Base-by-base conservation (phyloP, 345 rosid genomes). In the Eucalyptus marginata region DNA sequence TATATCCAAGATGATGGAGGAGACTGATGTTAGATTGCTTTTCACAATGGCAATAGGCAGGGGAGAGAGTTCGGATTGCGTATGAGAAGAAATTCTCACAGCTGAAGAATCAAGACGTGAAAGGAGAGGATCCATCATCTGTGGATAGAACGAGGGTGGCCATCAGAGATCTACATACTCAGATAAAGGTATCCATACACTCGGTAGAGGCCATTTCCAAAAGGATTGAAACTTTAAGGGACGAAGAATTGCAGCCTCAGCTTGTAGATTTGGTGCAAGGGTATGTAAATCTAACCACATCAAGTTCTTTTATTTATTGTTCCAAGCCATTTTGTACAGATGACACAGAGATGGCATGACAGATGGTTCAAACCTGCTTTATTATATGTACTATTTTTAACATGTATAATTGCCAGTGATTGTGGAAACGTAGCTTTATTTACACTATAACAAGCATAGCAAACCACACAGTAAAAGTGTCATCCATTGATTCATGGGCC, bases 231-330 rank as follows among this genome's bases (percentile, higher is more conserved):
- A 92, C 97, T 86, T 92, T 97, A 50, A 92, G 99, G 87, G 99
- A 97, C 83, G 99, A 97, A 89, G 99, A 97, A 94, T 91, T 97
- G 94, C 96, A 95, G 90, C 98, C 99, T 76, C 99, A 97, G 91
- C 97, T 97, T 90, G 87, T 95, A 68, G 98, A 97, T 87, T 91
- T 97, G 88, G 89, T 94, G 87, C 98, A 96, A 93, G 98, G 99
- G 99, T 97, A 96, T 87, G 94, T 40, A 40, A 8, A 51, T 59
- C 56, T 36, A 58, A 33, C 43, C 62, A 5, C 52, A 33, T 76
- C 14, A 43, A 76, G 84, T 47, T 76, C 84, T 76, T 76, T 22
- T 76, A 11, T 40, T 76, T 76, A 76, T 76, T 7, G 8, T 36
- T 76, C 84, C 29, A 76, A 76, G 44, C 47, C 29, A 76, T 40